Base-by-base conservation (phyloP, 768 basidiomycete species). In the Boletus rex-veris region DNA sequence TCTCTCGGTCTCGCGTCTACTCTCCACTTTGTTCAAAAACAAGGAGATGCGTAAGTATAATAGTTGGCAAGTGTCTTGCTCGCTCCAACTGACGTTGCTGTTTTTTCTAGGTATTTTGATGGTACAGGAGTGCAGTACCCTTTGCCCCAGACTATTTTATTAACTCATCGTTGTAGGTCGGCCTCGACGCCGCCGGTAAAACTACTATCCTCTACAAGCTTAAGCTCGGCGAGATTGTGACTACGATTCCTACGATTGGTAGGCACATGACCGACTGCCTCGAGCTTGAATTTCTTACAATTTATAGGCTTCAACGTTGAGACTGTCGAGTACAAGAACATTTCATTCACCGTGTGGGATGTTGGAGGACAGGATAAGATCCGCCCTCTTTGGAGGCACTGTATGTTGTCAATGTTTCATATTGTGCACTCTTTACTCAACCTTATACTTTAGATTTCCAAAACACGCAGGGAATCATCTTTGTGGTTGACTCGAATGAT, bases 291-390 rank as follows among this genome's bases (percentile, higher is more conserved):
- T 44, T 55, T 55, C 50, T 59, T 46, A 64, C 67, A 54, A 64
- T 28, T n/a, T 38, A 21, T 61, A 98, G 97, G 97, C 55, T 99
- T 99, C 82, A 99, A 99, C 72, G 97, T 99, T 64, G 97, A 99
- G 82, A 98, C 97, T 57, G 97, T 99, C 63, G 96, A 98, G 75
- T 98, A 99, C 79, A 98, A 98, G 84, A 99, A 98, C 81, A 98
- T 98, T 62, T 97, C 94, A 24, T 99, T 99, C 85, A 99, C 96
- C 21, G 97, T 98, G 43, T 98, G 97, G 97, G 97, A 99, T 77
- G 97, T 99, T 60, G 97, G 97, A 84, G 97, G 96, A 66, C 96
- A 99, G 78, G 96, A 99, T 79, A 99, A 98, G 87, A 98, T 98
- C 75, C 87, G 96, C 66, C 96, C 96, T 64, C 85, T 98, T 65